These are phyloP conservation scores for Trametes hirsuta DNA, from an alignment of 1,284 basidiomycete genomes.

Conservation along the genomic window DNA sequence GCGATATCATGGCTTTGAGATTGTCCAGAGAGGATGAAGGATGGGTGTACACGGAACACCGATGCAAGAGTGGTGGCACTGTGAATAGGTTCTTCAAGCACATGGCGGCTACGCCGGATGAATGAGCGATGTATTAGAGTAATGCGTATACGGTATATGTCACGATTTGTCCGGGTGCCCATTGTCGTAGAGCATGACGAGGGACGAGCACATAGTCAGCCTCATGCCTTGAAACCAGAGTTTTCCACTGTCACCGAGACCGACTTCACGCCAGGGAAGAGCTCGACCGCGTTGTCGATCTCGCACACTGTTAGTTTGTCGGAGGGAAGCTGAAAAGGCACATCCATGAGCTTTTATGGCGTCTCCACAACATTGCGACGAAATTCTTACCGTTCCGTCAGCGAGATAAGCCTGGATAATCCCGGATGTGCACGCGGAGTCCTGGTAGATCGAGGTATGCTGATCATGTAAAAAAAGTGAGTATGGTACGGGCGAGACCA, in stretches of 20 bases:
- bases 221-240: too few species aligned
- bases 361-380: background rate
- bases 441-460: background rate
- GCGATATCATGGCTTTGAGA: slow-evolving; percentile 53
- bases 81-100: too few species aligned
- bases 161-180: too few species aligned
- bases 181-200: too few species aligned
- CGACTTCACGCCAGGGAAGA: background rate
- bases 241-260: too few species aligned
- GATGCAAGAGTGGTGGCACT: too few species aligned
- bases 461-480: background rate
- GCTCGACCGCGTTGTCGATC: background rate
- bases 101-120: too few species aligned
- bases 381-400: slow-evolving; percentile 3
- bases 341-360: background rate
- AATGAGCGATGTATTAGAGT: too few species aligned
- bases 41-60: background rate
- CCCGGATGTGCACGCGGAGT: background rate
- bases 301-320: background rate
- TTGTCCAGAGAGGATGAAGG: slow-evolving; percentile 52
- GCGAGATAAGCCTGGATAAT: background rate
- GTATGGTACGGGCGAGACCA: background rate
- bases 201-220: too few species aligned
- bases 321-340: background rate
- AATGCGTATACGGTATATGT: too few species aligned